Evolutionary conservation across 176 grass and related monocot species (phyloP).

Genomic region (Chloris gayana): DNA sequence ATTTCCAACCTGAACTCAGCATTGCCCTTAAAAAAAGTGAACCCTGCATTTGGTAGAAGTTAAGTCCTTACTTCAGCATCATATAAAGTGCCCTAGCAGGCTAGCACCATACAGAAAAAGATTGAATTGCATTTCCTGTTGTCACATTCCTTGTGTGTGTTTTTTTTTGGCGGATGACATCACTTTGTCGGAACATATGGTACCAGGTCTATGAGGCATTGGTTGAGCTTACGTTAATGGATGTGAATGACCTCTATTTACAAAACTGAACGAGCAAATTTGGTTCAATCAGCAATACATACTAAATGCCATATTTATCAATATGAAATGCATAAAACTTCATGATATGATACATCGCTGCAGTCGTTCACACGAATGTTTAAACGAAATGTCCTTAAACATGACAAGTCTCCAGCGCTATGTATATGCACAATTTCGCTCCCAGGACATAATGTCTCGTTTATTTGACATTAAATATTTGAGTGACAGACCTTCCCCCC

Average conservation of each 20-base stretch:
- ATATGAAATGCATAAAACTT: not conserved
- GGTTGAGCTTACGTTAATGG: too few species aligned
- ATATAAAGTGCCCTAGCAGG: too few species aligned
- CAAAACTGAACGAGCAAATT: not conserved
- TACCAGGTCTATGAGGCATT: too few species aligned
- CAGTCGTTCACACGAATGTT: not conserved
- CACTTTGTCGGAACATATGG: too few species aligned
- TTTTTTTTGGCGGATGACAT: too few species aligned
- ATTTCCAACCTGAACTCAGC: too few species aligned
- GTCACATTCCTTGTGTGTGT: too few species aligned
- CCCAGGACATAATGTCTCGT: slow-evolving; percentile 11
- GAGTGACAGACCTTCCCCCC: not conserved
- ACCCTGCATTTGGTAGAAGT: too few species aligned
- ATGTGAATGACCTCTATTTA: not conserved
- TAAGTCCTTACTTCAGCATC: too few species aligned
- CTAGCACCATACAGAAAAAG: too few species aligned
- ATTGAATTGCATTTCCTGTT: too few species aligned
- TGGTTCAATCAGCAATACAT: not conserved
- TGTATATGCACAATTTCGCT: slow-evolving; percentile 32
- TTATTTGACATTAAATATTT: slow-evolving; percentile 41
- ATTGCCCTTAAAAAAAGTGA: too few species aligned
- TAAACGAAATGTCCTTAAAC: slow-evolving; percentile 16
- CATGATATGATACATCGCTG: not conserved
- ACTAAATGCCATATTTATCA: not conserved
- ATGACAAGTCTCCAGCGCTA: not conserved